A percentile compares a stretch with the other conserved stretches of the same genome.
Evolutionary conservation across 495 filamentous ascomycete genomes (phyloP).

Genomic region (Chaetomium tenue): DNA sequence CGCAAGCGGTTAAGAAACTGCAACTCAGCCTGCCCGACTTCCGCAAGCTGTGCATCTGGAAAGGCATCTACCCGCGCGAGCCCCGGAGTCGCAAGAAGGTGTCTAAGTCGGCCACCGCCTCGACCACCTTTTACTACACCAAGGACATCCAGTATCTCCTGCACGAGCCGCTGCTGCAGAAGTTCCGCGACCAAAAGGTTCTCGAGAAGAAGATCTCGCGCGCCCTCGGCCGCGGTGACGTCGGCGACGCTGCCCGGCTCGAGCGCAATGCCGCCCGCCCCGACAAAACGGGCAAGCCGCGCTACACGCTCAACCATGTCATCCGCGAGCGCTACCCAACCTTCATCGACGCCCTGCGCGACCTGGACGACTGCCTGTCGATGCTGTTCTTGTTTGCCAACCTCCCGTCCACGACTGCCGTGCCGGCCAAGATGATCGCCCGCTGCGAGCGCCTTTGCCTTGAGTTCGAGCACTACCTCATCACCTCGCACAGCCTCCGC

Average conservation of each 20-base stretch:
- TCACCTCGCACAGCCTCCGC: conserved; percentile 80
- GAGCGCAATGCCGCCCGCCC: conserved; percentile 63
- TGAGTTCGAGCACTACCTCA: conserved; percentile 97
- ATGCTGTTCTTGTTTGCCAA: conserved; percentile 97
- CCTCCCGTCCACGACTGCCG: conserved; percentile 80
- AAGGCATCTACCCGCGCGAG: conserved; percentile 97
- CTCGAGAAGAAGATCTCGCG: conserved; percentile 94
- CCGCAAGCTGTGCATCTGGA: conserved; percentile 97
- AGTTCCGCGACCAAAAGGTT: conserved; percentile 95
- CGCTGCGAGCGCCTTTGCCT: conserved; percentile 86
- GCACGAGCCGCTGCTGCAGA: conserved; percentile 90
- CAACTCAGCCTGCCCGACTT: conserved; percentile 97
- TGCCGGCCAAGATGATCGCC: conserved; percentile 88
- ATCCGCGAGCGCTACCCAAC: conserved; percentile 98
- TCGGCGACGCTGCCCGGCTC: conserved; percentile 70
- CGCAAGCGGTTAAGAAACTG: conserved; percentile 93
- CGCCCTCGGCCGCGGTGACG: conserved; percentile 87
- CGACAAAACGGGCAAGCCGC: conserved; percentile 80
- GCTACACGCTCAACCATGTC: conserved; percentile 89
- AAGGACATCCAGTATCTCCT: conserved; percentile 98
- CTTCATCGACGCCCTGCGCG: conserved; percentile 89
- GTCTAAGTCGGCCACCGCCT: conserved; percentile 80
- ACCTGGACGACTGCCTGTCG: conserved; percentile 94
- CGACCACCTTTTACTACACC: conserved; percentile 98
- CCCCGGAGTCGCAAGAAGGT: conserved; percentile 95